Percentiles rank a stretch among this genome's conserved stretches.
Conservation (phyloP, 352 stramenopile genomes). For the Pythium aphanidermatum region DNA sequence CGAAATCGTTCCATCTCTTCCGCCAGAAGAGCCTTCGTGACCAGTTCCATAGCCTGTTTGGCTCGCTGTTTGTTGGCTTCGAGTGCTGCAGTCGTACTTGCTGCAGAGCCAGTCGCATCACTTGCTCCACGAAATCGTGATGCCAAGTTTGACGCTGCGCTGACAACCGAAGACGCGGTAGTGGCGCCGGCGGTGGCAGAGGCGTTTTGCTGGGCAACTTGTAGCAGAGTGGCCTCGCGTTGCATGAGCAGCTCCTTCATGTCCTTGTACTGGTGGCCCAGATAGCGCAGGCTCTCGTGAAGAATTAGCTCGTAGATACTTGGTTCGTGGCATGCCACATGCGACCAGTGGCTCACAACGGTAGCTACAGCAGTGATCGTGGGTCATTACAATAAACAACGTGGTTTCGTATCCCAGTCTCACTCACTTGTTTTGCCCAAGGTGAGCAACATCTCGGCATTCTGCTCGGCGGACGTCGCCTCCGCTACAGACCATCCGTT, state of each 20-base stretch:
- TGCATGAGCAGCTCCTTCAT: slow-evolving; percentile 55
- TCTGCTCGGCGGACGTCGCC: slow-evolving; percentile 15
- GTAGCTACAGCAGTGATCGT: slow-evolving; percentile 14
- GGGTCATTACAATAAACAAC: not conserved
- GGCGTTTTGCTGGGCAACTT: not conserved
- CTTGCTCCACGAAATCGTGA: slow-evolving; percentile 33
- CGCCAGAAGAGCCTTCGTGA: slow-evolving; percentile 50
- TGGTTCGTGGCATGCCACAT: slow-evolving; percentile 41
- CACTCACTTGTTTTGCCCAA: slow-evolving; percentile 45
- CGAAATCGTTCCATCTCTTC: slow-evolving; percentile 61
- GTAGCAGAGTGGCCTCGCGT: slow-evolving; percentile 33
- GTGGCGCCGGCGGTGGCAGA: slow-evolving; percentile 9
- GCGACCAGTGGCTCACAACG: slow-evolving; percentile 38
- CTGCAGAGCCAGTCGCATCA: slow-evolving; percentile 22
- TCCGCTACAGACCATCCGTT: slow-evolving; percentile 49
- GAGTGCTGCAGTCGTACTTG: slow-evolving; percentile 28
- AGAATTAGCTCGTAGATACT: slow-evolving; percentile 62
- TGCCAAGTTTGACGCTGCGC: slow-evolving; percentile 33
- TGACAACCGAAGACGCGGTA: slow-evolving; percentile 19
- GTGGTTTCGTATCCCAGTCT: not conserved
- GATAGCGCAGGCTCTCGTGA: slow-evolving; percentile 60
- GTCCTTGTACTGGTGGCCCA: slow-evolving; percentile 43
- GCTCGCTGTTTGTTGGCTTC: slow-evolving; percentile 36
- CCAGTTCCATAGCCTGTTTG: slow-evolving; percentile 32
- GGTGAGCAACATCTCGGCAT: slow-evolving; percentile 28